These are phyloP conservation scores for Diatrype stigma DNA, from an alignment of 2,329 filamentous ascomycete species.

Conservation along the genomic window DNA sequence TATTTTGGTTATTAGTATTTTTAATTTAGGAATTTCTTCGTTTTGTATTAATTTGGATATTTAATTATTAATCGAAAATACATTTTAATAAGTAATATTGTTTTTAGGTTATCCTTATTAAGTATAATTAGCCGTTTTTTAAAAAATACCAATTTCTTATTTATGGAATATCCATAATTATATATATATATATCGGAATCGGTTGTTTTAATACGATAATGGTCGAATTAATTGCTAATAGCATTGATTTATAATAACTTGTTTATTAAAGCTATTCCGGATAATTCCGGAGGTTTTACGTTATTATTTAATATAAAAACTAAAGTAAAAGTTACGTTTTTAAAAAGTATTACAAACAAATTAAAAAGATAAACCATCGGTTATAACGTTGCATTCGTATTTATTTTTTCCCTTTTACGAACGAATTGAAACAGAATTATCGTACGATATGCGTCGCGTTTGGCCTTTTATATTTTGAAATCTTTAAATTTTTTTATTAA, in stretches of 20 bases:
- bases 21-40: not conserved
- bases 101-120: not conserved
- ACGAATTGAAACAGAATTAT: not conserved
- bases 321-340: not conserved
- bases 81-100: not conserved
- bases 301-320: not conserved
- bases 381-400: not conserved
- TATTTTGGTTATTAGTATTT: not conserved
- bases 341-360: not conserved
- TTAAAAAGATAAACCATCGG: no score
- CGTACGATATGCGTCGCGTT: not conserved
- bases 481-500: not conserved
- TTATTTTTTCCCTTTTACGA: not conserved
- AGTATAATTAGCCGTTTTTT: no score
- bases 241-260: not conserved
- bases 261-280: no score
- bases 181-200: not conserved
- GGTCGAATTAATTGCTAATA: not conserved
- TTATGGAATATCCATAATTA: no score
- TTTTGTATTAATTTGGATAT: not conserved
- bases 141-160: no score
- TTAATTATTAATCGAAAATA: not conserved
- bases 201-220: not conserved
- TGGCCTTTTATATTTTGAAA: not conserved
- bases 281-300: no score